These are phyloP conservation scores for Echeveria elegans DNA, from an alignment of 164 flowering plant species.

Conservation along the genomic window DNA sequence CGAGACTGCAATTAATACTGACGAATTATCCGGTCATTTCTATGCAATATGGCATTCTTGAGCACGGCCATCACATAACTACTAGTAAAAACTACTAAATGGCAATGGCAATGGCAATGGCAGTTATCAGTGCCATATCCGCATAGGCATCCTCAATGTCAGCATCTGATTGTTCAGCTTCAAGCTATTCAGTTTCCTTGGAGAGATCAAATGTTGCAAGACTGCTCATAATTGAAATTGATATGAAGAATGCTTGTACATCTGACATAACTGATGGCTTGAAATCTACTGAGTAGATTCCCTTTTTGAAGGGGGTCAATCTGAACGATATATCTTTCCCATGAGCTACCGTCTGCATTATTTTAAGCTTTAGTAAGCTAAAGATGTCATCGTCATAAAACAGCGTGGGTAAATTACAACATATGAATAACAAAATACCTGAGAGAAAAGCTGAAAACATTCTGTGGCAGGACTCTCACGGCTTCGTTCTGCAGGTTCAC, in stretches of 20 bases:
- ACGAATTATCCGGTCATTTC: background rate
- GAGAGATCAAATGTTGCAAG: slow-evolving; percentile 9
- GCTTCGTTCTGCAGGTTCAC: slow-evolving; percentile 11
- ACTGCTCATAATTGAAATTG: slow-evolving; percentile 42
- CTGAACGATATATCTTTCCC: slow-evolving; percentile 40
- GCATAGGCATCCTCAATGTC: background rate
- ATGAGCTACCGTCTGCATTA: slow-evolving; percentile 18
- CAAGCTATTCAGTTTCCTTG: background rate
- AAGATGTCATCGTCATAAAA: background rate
- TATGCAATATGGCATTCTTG: background rate
- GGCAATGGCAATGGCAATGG: background rate
- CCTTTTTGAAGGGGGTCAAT: slow-evolving; percentile 36
- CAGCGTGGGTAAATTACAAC: background rate
- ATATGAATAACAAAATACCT: slow-evolving; percentile 31
- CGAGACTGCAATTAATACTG: background rate
- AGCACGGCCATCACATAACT: background rate
- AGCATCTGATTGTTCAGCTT: background rate
- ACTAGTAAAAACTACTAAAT: background rate
- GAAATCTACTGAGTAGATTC: slow-evolving; percentile 47
- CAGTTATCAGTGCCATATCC: background rate
- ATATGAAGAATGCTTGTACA: slow-evolving; percentile 72
- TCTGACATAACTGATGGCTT: slow-evolving; percentile 37
- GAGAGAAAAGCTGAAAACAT: slow-evolving; percentile 43
- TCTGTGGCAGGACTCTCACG: slow-evolving; percentile 16
- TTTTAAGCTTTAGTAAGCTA: background rate